Conservation (phyloP, 2,329 filamentous ascomycete species). For the Aspergillus oerlinghausenensis region DNA sequence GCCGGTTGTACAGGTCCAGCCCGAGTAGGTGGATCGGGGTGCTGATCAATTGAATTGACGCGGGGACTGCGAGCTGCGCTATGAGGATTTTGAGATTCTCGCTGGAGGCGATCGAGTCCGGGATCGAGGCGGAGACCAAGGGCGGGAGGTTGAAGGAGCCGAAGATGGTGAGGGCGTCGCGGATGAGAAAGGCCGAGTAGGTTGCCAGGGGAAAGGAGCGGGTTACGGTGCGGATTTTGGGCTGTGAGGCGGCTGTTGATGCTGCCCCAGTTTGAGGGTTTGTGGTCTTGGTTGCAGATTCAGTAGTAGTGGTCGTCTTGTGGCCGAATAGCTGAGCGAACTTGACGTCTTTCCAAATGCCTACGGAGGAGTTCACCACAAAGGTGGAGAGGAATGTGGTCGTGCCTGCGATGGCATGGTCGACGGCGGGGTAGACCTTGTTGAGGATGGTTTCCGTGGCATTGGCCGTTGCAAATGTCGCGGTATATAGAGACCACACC, state of each 20-base stretch:
- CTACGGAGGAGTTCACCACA: slow-evolving; percentile 70
- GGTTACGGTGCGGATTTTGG: slow-evolving; percentile 23
- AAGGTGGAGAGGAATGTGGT: slow-evolving; percentile 74
- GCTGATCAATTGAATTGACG: slow-evolving; percentile 69
- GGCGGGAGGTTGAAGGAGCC: slow-evolving; percentile 26
- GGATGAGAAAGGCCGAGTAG: slow-evolving; percentile 62
- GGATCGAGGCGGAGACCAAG: slow-evolving; percentile 48
- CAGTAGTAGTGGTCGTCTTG: slow-evolving; percentile 8
- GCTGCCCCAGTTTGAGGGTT: slow-evolving; percentile 3
- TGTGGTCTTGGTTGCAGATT: slow-evolving; percentile 1
- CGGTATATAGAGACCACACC: slow-evolving; percentile 62
- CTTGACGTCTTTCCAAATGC: slow-evolving; percentile 75
- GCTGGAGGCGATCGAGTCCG: slow-evolving; percentile 68
- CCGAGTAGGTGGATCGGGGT: slow-evolving; percentile 81
- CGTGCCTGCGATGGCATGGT: slow-evolving; percentile 64
- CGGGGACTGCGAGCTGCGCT: slow-evolving; percentile 75
- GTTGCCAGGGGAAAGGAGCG: slow-evolving; percentile 45
- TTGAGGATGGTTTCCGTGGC: slow-evolving; percentile 71
- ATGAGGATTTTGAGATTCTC: slow-evolving; percentile 82
- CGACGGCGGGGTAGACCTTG: slow-evolving; percentile 47
- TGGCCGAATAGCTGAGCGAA: slow-evolving; percentile 70
- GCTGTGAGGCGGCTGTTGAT: slow-evolving; percentile 1
- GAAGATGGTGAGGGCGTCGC: slow-evolving; percentile 84
- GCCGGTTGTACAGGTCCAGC: slow-evolving; percentile 76
- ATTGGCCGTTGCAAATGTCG: slow-evolving; percentile 86